Evolutionary conservation across 495 filamentous ascomycete species (phyloP), one percentile per base, ranked within the genome.

Genomic region (Recurvomyces mirabilis): DNA sequence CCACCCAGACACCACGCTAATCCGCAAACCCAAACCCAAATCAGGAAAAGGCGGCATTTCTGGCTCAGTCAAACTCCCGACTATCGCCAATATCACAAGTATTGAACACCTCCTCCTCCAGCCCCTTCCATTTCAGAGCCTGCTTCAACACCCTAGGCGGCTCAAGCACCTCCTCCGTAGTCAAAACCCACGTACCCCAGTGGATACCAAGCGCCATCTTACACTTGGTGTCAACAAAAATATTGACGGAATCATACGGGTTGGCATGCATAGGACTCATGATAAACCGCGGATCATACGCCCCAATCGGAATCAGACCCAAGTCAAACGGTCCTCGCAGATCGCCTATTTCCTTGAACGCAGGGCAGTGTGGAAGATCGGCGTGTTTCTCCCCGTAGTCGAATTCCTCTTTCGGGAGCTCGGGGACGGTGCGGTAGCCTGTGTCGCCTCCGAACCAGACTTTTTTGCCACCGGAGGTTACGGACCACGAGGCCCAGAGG

Each of bases 281-380:
- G 43, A 65, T 56, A 18, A 24, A 76, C 34, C 89, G 73, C 7
- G 91, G 91, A 49, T 71, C 63, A 58, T 98, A 98, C 17, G 91
- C 91, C 20, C 89, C 91, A 49, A 98, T 94, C 19, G 91, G 91
- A 44, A 98, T 93, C 52, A 98, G 55, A 2, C 91, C 91, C 19
- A 98, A 74, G 62, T 98, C 87, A 57, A 98, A 94, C 4, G 82
- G 82, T 1, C 91, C 91, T 13, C 85, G 73, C 40, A 75, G 73
- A 30, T 82, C 67, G 40, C 91, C 91, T 38, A 95, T 82, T 59
- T 94, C 70, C 46, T 78, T 76, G 65, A 98, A 98, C 18, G 86
- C 84, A 12, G 91, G 89, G 55, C 84, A 93, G 35, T 72, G 57
- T 12, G 87, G 86, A 41, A 88, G 71, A 38, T 80, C 61, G 15